These are phyloP conservation scores for Wickerhamomyces sp. DNA, from an alignment of 1,139 yeast genomes.

Conservation along the genomic window DNA sequence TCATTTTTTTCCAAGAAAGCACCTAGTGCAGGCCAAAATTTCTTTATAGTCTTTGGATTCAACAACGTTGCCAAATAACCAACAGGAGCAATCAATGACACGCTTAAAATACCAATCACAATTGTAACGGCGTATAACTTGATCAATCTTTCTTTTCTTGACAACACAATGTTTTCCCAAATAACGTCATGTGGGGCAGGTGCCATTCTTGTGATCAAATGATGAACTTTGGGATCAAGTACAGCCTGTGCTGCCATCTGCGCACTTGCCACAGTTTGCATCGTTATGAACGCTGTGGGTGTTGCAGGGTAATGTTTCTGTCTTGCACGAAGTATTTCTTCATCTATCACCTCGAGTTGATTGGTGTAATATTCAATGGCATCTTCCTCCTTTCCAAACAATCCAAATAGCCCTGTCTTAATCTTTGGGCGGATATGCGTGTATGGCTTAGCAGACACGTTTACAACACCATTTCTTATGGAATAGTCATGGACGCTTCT, in stretches of 20 bases:
- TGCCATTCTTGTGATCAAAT: conserved; percentile 63
- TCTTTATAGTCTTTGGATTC: conserved; percentile 63
- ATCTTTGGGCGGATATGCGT: conserved; percentile 46
- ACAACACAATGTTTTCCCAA: conserved; percentile 67
- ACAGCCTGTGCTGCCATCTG: conserved; percentile 86
- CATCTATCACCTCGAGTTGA: conserved; percentile 52
- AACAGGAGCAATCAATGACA: conserved; percentile 64
- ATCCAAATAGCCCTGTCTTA: conserved; percentile 45
- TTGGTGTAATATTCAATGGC: conserved; percentile 60
- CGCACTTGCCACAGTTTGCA: conserved; percentile 81
- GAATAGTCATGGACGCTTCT: conserved; percentile 26
- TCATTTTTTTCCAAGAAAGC: conserved; percentile 50
- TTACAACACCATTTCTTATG: conserved; percentile 18
- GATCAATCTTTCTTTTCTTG: conserved; percentile 47
- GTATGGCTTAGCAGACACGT: conserved; percentile 23
- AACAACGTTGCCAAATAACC: conserved; percentile 69
- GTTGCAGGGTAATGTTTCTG: conserved; percentile 61
- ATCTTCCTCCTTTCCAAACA: conserved; percentile 54
- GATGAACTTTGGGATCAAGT: conserved; percentile 70
- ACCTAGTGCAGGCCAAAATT: conserved; percentile 72
- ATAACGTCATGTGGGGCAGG: conserved; percentile 80
- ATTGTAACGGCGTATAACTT: conserved; percentile 59
- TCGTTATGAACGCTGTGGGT: conserved; percentile 72
- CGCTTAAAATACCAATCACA: conserved; percentile 56
- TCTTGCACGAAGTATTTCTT: conserved; percentile 55